A percentile compares a stretch with the other conserved stretches of the same genome.
phyloP scores from a whole-genome alignment of 2,329 filamentous ascomycete genomes.

The Fusarium cicatricum region DNA sequence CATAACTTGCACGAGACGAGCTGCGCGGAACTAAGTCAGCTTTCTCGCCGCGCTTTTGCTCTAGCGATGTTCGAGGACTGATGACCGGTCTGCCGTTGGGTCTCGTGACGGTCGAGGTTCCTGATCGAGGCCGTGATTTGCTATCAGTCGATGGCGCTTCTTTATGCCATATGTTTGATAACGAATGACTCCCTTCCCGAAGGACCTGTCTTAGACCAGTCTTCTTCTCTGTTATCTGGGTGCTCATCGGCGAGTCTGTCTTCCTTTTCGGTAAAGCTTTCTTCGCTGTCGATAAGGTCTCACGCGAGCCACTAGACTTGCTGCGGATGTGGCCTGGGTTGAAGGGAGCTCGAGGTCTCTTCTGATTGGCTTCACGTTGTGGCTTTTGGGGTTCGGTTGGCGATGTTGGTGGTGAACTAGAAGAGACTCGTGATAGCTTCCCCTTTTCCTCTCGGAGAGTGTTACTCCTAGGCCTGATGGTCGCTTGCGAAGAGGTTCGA shows the following conservation, averaged over 20 bases:
- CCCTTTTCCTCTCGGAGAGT: conserved; percentile 17
- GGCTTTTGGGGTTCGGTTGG: conserved; percentile 17
- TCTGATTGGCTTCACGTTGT: conserved; percentile 37
- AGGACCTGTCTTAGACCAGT: conserved; percentile 59
- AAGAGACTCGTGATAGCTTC: conserved; percentile 14
- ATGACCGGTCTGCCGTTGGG: conserved; percentile 10
- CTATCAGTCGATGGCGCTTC: conserved; percentile 47
- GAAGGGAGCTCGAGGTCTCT: conserved; percentile 34
- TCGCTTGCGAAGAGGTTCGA: conserved; percentile 3
- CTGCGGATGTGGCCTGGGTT: conserved; percentile 33
- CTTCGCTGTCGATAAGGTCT: conserved; percentile 12
- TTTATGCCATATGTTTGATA: conserved; percentile 60
- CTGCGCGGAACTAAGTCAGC: conserved; percentile 47
- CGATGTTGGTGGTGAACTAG: conserved; percentile 16
- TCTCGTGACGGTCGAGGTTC: conserved; percentile 24
- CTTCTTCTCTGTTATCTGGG: conserved; percentile 52
- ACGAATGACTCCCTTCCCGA: conserved; percentile 57
- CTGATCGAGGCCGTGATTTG: conserved; percentile 41
- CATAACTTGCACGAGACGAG: conserved; percentile 57
- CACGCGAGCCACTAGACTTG: conserved; percentile 41
- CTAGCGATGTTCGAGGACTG: conserved; percentile 6
- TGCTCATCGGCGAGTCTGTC: conserved; percentile 22
- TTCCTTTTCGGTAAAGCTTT: conserved; percentile 37
- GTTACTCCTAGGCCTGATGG: conserved; percentile 5
- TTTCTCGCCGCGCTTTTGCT: conserved; percentile 26